A percentile compares a stretch with the other conserved stretches of the same genome.
These are phyloP conservation scores for Monosporascus sp. DNA, from an alignment of 2,329 filamentous ascomycete species.

Conservation along the genomic window DNA sequence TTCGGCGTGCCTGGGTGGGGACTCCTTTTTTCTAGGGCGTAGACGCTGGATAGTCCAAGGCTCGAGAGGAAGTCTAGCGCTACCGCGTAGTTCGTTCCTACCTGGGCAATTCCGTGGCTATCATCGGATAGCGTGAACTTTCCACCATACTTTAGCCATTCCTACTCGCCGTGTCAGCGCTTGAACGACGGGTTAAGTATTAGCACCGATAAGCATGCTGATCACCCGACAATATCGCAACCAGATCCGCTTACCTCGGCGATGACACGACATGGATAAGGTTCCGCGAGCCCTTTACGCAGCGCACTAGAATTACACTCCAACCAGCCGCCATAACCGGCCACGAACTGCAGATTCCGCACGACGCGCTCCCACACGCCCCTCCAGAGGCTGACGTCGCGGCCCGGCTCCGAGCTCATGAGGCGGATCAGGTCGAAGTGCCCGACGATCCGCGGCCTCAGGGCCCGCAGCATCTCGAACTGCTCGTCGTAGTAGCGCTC, in stretches of 20 bases:
- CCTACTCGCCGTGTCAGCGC: constrained; percentile 35
- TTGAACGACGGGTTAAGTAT: constrained; percentile 3
- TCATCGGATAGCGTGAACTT: constrained; percentile 91
- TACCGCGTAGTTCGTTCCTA: constrained; percentile 76
- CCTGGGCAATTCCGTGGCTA: constrained; percentile 81
- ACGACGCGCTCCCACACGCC: constrained; percentile 68
- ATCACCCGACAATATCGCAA: not conserved
- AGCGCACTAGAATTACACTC: constrained; percentile 87
- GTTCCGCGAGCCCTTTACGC: constrained; percentile 84
- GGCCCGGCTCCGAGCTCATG: constrained; percentile 63
- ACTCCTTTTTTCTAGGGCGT: constrained; percentile 44
- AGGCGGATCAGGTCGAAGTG: constrained; percentile 92
- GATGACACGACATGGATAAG: constrained; percentile 77
- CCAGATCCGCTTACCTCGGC: constrained; percentile 55
- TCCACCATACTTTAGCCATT: constrained; percentile 68
- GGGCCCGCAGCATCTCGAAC: constrained; percentile 66
- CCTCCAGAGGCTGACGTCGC: constrained; percentile 52
- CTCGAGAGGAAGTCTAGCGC: constrained; percentile 65
- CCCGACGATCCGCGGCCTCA: constrained; percentile 75
- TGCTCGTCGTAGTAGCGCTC: constrained; percentile 87
- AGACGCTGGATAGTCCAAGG: constrained; percentile 60
- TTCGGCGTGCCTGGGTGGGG: constrained; percentile 21
- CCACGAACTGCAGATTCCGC: constrained; percentile 69
- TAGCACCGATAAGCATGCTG: not conserved
- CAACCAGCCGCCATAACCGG: constrained; percentile 71